Evolutionary conservation across 768 basidiomycete genomes (phyloP).

Genomic region (Suillus subluteus): DNA sequence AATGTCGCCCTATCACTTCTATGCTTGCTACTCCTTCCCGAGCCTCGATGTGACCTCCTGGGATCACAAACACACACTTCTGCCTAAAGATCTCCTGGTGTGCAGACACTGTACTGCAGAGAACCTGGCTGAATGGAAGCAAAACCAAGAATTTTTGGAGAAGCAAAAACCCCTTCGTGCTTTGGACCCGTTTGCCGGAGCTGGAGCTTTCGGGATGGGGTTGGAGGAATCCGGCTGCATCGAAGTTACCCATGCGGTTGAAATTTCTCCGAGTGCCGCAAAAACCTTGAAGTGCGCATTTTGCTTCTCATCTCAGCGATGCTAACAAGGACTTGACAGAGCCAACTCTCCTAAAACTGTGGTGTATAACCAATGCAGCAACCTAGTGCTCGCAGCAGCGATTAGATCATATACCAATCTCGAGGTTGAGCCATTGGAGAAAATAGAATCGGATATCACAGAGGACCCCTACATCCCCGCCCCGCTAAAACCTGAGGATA

Average conservation of each 20-base stretch:
- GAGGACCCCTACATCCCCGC: slow-evolving; percentile 29
- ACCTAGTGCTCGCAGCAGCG: slow-evolving; percentile 59
- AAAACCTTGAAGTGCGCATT: slow-evolving; percentile 58
- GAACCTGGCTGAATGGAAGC: slow-evolving; percentile 34
- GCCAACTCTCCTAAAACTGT: slow-evolving; percentile 52
- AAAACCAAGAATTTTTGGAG: slow-evolving; percentile 36
- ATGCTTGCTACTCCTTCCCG: slow-evolving; percentile 53
- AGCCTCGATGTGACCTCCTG: slow-evolving; percentile 42
- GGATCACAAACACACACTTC: slow-evolving; percentile 37
- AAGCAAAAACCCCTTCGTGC: slow-evolving; percentile 31
- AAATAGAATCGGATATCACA: slow-evolving; percentile 27
- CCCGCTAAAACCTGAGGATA: slow-evolving; percentile 53
- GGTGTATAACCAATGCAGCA: slow-evolving; percentile 76
- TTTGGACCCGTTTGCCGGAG: slow-evolving; percentile 49
- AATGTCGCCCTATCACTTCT: slow-evolving; percentile 62
- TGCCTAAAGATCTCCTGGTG: slow-evolving; percentile 40
- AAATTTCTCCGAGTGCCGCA: slow-evolving; percentile 78
- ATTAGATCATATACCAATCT: slow-evolving; percentile 51
- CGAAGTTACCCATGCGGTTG: slow-evolving; percentile 65
- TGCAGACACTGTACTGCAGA: slow-evolving; percentile 48
- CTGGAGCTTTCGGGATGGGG: slow-evolving; percentile 65
- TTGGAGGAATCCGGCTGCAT: slow-evolving; percentile 59
- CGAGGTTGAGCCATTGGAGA: slow-evolving; percentile 41
- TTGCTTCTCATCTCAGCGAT: background rate
- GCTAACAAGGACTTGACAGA: slow-evolving; percentile 16